These are phyloP conservation scores for Aspergillus pseudotamarii DNA, from an alignment of 2,329 filamentous ascomycete genomes.

Conservation along the genomic window DNA sequence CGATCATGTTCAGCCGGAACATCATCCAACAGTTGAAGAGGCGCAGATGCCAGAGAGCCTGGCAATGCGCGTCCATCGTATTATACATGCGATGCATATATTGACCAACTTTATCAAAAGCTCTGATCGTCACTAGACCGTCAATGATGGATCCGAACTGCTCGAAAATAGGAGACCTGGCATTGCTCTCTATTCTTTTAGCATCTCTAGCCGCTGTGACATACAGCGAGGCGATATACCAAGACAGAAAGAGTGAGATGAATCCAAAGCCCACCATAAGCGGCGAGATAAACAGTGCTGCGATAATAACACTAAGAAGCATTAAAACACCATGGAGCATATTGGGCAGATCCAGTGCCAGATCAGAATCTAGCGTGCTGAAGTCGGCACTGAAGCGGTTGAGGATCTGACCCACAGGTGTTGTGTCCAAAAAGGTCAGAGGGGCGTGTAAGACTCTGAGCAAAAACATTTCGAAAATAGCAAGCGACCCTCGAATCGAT, in stretches of 20 bases:
- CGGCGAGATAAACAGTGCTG: slow-evolving; percentile 7
- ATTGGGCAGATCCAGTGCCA: slow-evolving; percentile 65
- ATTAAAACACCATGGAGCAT: slow-evolving; percentile 62
- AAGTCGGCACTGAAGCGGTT: slow-evolving; percentile 80
- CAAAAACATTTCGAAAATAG: slow-evolving; percentile 68
- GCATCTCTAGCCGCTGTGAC: slow-evolving; percentile 69
- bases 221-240: slow-evolving; percentile 56
- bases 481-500: slow-evolving; percentile 69
- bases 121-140: slow-evolving; percentile 72
- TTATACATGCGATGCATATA: slow-evolving; percentile 71
- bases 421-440: slow-evolving; percentile 75
- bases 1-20: slow-evolving; percentile 69
- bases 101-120: slow-evolving; percentile 66
- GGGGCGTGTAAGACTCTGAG: slow-evolving; percentile 70
- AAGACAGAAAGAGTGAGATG: slow-evolving; percentile 6
- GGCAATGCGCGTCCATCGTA: slow-evolving; percentile 13
- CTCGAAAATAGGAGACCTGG: slow-evolving; percentile 77
- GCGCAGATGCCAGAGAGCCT: slow-evolving; percentile 59
- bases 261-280: slow-evolving; percentile 8
- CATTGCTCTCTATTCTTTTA: slow-evolving; percentile 73
- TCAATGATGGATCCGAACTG: slow-evolving; percentile 72
- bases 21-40: slow-evolving; percentile 77
- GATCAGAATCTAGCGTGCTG: slow-evolving; percentile 67
- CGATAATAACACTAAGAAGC: slow-evolving; percentile 65
- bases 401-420: slow-evolving; percentile 72